Percentiles rank a stretch among this genome's conserved stretches.
Conservation (phyloP, 768 basidiomycete genomes). For the Piloderma croceum region DNA sequence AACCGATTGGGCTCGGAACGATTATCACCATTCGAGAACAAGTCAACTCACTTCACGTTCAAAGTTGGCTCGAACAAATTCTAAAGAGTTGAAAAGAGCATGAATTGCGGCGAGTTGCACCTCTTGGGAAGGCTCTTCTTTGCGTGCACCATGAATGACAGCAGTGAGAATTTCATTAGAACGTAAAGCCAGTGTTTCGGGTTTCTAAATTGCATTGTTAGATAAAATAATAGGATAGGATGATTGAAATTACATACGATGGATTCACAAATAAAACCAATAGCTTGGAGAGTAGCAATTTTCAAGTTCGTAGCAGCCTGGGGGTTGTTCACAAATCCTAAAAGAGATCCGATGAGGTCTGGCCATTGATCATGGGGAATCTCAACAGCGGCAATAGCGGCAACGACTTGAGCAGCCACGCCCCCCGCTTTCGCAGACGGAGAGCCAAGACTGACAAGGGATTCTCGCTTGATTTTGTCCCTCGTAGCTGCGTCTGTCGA, state of each 20-base stretch:
- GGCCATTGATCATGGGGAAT: conserved; percentile 85
- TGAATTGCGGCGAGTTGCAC: conserved; percentile 92
- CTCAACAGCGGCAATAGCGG: conserved; percentile 92
- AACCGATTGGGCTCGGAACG: conserved; percentile 4
- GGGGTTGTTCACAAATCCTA: conserved; percentile 79
- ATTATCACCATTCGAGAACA: not conserved
- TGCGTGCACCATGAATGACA: conserved; percentile 95
- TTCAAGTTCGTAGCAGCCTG: conserved; percentile 62
- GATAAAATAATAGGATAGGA: conserved; percentile 5
- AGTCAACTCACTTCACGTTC: conserved; percentile 76
- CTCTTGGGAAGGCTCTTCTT: conserved; percentile 86
- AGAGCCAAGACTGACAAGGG: conserved; percentile 78
- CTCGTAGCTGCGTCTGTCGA: conserved; percentile 62
- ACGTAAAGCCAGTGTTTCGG: conserved; percentile 80
- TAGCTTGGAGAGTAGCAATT: conserved; percentile 87
- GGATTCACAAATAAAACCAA: conserved; percentile 95
- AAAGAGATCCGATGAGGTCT: conserved; percentile 80
- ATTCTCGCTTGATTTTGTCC: conserved; percentile 81
- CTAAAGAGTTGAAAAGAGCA: conserved; percentile 90
- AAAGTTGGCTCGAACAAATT: conserved; percentile 97
- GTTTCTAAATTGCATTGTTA: conserved; percentile 57
- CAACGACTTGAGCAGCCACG: conserved; percentile 89
- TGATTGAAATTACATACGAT: conserved; percentile 58
- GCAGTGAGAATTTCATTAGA: conserved; percentile 98
- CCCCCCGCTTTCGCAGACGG: conserved; percentile 65